Base-by-base conservation (phyloP, 202 grass and related monocot species). In the Tripidium arundinaceum region DNA sequence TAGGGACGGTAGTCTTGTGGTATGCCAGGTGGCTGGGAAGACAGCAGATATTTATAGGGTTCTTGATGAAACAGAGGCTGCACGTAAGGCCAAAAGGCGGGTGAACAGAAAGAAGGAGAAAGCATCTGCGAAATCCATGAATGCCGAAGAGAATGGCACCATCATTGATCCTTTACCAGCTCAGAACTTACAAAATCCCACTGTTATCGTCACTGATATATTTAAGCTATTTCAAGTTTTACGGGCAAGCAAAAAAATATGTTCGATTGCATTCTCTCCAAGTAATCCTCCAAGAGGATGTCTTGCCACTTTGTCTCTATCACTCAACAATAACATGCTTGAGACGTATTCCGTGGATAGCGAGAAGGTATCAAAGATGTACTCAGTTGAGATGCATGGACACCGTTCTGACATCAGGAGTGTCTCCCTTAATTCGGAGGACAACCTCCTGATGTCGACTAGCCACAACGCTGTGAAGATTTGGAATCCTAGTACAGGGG, bases 401-500 rank as follows among this genome's bases (percentile, higher is more conserved):
- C 94, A 98, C 81, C 91, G 76, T 70, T 94, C 91, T 41, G 91
- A 94, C 70, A 89, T 94, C 78, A 88, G 94, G 77, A 94, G 91
- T 73, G 81, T 94, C 49, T 83, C 91, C 5, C 89, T 98, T 87
- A 98, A 92, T 85, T 91, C 83, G 3, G 91, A 98, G 72, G 83
- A 85, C 66, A 94, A 91, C 75, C 91, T 98, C 34, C 52, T 98
- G 61, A 83, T 98, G 85, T 98, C 94, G 26, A 94, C 94, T 66
- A 98, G 94, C 74, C 94, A 98, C 61, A 94, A 92, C 72, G 81
- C 89, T 58, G 90, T 94, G 41, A 98, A 98, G 79, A 98, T 98
- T 43, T 98, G 94, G 94, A 98, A 98, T 80, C 94, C 94, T 46
- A 98, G 83, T 81, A 85, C 89, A 27, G 94, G 94, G 28, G 85